These are phyloP conservation scores for Rhodotorula sp. DNA, from an alignment of 1,284 basidiomycete genomes.

Conservation along the genomic window DNA sequence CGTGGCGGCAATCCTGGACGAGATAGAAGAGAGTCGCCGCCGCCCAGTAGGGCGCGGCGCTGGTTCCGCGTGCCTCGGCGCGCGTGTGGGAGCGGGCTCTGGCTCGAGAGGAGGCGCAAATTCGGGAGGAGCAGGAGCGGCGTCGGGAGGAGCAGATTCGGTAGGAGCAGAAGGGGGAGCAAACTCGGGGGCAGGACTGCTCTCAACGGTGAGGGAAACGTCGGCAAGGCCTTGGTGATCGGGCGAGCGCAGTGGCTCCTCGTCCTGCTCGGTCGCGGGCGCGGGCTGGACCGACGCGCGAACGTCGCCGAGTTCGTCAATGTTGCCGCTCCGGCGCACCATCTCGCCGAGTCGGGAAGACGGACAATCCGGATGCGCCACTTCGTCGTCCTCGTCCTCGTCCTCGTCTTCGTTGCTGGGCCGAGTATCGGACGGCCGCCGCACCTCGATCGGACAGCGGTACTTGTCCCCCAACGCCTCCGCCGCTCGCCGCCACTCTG, in stretches of 20 bases:
- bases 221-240: no score
- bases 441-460: not conserved
- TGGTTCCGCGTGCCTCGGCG: no score
- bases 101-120: no score
- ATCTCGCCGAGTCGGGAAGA: not conserved
- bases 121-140: no score
- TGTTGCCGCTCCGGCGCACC: not conserved
- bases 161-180: no score
- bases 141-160: no score
- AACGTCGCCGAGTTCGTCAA: not conserved
- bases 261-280: not conserved
- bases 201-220: no score
- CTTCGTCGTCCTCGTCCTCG: not conserved
- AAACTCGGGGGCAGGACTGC: no score
- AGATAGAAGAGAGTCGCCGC: not conserved
- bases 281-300: not conserved
- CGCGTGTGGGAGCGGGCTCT: no score
- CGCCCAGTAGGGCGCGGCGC: not conserved
- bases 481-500: slow-evolving; percentile 2
- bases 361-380: not conserved
- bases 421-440: not conserved
- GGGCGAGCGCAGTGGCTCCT: no score
- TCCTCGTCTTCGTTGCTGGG: not conserved
- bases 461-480: not conserved
- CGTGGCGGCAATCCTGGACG: not conserved